Evolutionary conservation across 2,329 filamentous ascomycete species (phyloP).

Genomic region (Cytospora chrysosperma): DNA sequence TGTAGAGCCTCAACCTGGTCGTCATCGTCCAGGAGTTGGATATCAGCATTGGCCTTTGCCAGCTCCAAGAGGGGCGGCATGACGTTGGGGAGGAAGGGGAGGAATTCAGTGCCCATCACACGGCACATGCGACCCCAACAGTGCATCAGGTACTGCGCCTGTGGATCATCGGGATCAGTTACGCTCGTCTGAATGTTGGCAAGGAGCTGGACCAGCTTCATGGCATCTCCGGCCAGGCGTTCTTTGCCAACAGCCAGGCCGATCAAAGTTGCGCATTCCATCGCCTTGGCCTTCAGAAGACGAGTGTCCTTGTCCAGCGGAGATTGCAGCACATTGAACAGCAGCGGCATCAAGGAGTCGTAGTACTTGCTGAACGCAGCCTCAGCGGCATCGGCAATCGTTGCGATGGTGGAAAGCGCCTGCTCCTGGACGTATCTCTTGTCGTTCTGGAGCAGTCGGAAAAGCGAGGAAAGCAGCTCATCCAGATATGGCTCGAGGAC

Average conservation of each 20-base stretch:
- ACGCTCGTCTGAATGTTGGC: conserved; percentile 85
- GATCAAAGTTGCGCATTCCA: conserved; percentile 98
- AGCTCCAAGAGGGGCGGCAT: conserved; percentile 92
- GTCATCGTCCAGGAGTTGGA: conserved; percentile 92
- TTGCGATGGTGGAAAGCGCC: conserved; percentile 94
- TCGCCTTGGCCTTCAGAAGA: conserved; percentile 89
- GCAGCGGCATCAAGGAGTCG: conserved; percentile 88
- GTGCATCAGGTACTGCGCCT: conserved; percentile 95
- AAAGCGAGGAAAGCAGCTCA: conserved; percentile 78
- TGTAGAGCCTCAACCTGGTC: conserved; percentile 91
- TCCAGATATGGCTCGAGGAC: conserved; percentile 92
- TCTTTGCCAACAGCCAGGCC: conserved; percentile 93
- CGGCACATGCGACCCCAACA: conserved; percentile 99
- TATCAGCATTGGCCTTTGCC: conserved; percentile 93
- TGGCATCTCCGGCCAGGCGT: conserved; percentile 82
- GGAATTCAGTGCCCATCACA: conserved; percentile 84
- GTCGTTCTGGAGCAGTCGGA: conserved; percentile 83
- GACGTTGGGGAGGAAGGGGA: conserved; percentile 87
- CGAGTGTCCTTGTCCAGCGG: conserved; percentile 94
- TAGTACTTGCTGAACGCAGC: conserved; percentile 95
- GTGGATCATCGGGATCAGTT: conserved; percentile 88
- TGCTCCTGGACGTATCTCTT: conserved; percentile 98
- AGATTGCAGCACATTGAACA: conserved; percentile 84
- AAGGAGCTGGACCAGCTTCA: conserved; percentile 82
- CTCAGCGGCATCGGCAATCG: conserved; percentile 97